Evolutionary conservation across 1,284 basidiomycete species (phyloP), one percentile per base, ranked within the genome.

Genomic region (Ustilago esculenta): DNA sequence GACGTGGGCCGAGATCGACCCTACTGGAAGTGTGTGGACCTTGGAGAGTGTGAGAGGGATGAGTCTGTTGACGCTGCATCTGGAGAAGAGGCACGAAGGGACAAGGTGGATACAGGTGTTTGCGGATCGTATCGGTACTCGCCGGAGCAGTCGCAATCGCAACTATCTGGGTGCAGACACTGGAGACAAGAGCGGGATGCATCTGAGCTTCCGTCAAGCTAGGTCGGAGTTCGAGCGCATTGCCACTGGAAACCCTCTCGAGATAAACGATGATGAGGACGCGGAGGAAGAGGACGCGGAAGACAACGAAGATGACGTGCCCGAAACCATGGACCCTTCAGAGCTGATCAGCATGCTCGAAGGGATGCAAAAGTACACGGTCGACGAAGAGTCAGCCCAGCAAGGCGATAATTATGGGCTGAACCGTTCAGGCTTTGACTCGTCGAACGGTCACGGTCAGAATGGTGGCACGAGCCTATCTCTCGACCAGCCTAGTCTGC

Each of bases 71-170:
- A 73, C 68, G 17, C 54, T 80, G 32, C 72, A 76, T 40, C 39
- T 80, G 25, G 74, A 75, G 56, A 80, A 80, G 58, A 68, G 42
- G 50, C 69, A 78, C 37, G 53, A 72, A 27, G 89, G 88, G 4
- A 90, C 89, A 24, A 88, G 89, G 59, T 97, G 94, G 94, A 85
- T 88, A 46, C 89, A 91, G 43, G 87, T 96, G 3, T 96, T 97
- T 44, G 85, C 55, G 2, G 37, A 57, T 42, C 56, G 67, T 0
- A 55, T 50, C 1, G 48, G 57, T 11, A 35, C 27, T 2, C 37
- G 34, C 7, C 24, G 34, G 3, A 5, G 18, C 29, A 12, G 12
- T 7, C 47, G 44, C 27, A 45, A 39, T 36, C 46, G 43, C 20
- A 43, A 24, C 14, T 34, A 20, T 9, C 39, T 23, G 18, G 20